These are phyloP conservation scores for Aciculosporium take DNA, from an alignment of 2,329 filamentous ascomycete species.

Conservation along the genomic window DNA sequence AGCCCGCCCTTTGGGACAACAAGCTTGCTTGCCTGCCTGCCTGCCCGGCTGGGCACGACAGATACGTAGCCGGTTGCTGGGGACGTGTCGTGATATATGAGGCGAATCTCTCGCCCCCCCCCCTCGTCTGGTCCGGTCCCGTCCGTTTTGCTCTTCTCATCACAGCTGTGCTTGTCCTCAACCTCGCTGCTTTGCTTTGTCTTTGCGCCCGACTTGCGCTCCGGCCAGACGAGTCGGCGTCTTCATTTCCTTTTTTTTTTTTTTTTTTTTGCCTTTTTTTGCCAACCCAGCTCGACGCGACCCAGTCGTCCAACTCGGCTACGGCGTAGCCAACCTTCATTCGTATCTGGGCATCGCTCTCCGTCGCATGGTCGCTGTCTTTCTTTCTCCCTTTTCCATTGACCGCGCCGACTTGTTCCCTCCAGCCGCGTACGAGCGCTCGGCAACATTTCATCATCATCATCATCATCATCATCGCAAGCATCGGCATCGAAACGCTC, in stretches of 20 bases:
- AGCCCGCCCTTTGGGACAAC: not conserved
- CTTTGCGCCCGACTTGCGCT: constrained; percentile 1
- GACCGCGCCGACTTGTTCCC: not conserved
- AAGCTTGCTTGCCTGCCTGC: no score
- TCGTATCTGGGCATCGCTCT: no score
- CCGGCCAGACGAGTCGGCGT: constrained; percentile 1
- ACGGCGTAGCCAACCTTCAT: not conserved
- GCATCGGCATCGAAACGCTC: not conserved
- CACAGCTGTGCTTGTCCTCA: not conserved
- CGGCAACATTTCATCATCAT: no score
- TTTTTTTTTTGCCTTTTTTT: not conserved
- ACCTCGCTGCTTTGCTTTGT: not conserved
- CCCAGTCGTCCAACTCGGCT: not conserved
- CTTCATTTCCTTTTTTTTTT: constrained; percentile 4
- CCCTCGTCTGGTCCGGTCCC: no score
- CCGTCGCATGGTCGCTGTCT: not conserved
- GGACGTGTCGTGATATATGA: constrained; percentile 2
- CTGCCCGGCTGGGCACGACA: no score
- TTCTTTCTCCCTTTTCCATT: not conserved
- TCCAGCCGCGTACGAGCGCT: no score
- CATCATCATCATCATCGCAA: not conserved
- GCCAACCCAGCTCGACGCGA: not conserved
- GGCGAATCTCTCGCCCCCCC: not conserved
- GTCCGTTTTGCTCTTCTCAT: not conserved
- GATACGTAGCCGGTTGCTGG: not conserved